Percentiles rank a stretch among this genome's conserved stretches.
Evolutionary conservation across 1,284 basidiomycete species (phyloP).

Genomic region (Moniliella sp.): DNA sequence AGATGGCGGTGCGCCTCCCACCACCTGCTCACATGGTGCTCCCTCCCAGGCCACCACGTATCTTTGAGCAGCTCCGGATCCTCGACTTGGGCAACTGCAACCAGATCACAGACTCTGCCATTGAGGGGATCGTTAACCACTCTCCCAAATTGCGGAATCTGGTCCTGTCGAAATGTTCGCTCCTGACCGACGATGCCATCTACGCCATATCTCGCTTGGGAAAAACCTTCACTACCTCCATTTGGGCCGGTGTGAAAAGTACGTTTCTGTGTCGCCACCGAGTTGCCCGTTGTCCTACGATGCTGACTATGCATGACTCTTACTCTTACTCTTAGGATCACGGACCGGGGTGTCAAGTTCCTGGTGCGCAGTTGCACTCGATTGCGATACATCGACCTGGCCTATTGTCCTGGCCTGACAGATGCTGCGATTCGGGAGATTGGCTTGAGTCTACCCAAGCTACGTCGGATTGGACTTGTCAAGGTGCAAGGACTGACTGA

Average conservation of each 20-base stretch:
- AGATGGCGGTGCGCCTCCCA: too few relatives aligned
- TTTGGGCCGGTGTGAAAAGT: too few relatives aligned
- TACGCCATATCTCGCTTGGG: constrained; percentile 67
- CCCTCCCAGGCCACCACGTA: not conserved
- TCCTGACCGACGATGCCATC: constrained; percentile 64
- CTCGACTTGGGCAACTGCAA: constrained; percentile 53
- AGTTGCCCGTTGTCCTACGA: constrained; percentile 1
- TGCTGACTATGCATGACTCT: too few relatives aligned
- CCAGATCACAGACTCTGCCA: constrained; percentile 60
- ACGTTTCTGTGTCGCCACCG: not conserved
- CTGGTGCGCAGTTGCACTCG: constrained; percentile 71
- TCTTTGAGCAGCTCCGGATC: constrained; percentile 29
- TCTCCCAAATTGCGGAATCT: constrained; percentile 77
- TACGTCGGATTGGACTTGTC: constrained; percentile 82
- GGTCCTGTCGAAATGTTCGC: constrained; percentile 68
- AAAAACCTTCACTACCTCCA: constrained; percentile 85
- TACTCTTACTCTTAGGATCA: constrained; percentile 57
- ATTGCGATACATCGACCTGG: constrained; percentile 87
- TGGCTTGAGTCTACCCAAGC: constrained; percentile 57
- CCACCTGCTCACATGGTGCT: too few relatives aligned
- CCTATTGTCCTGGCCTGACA: constrained; percentile 74
- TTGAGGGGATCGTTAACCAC: constrained; percentile 69
- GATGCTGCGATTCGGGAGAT: constrained; percentile 85
- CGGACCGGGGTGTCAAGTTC: constrained; percentile 63
- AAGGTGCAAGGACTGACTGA: constrained; percentile 75